Conservation (phyloP, 2,329 filamentous ascomycete genomes). For the Cordyceps farinosa region DNA sequence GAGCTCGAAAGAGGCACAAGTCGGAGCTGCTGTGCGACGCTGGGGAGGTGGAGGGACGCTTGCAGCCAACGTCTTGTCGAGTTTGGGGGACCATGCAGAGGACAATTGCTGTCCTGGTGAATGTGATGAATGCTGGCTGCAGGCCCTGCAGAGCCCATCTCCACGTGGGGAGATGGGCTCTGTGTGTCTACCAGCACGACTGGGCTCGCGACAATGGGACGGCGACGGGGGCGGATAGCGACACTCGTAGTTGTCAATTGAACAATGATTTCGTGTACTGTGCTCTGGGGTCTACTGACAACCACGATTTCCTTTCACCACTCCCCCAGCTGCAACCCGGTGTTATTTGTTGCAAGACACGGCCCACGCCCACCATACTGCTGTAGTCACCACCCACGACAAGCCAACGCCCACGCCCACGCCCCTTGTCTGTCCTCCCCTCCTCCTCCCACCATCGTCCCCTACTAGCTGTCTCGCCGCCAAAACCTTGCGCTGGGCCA, state of each 20-base stretch:
- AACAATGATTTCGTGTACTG: neutral
- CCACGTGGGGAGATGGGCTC: neutral
- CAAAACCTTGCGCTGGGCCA: neutral
- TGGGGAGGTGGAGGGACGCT: neutral
- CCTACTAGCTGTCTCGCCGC: neutral
- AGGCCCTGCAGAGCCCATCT: neutral
- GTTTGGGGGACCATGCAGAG: neutral
- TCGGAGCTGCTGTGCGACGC: slow-evolving; percentile 1
- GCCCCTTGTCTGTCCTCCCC: neutral
- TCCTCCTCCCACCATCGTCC: neutral
- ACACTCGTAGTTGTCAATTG: neutral
- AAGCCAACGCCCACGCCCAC: slow-evolving; percentile 1
- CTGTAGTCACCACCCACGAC: neutral
- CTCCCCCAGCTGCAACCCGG: neutral
- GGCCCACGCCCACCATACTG: neutral
- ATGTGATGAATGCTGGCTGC: slow-evolving; percentile 4
- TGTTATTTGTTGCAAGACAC: neutral
- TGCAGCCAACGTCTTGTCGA: neutral
- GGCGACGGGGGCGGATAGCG: neutral
- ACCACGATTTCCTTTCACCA: neutral
- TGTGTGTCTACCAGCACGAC: neutral
- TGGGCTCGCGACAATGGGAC: neutral
- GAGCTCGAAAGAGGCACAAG: slow-evolving; percentile 2
- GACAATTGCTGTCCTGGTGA: neutral
- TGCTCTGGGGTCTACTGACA: too few relatives aligned